A percentile compares a stretch with the other conserved stretches of the same genome.
phyloP scores from a whole-genome alignment of 441 rosid species.

The Rhodomyrtus psidioides region DNA sequence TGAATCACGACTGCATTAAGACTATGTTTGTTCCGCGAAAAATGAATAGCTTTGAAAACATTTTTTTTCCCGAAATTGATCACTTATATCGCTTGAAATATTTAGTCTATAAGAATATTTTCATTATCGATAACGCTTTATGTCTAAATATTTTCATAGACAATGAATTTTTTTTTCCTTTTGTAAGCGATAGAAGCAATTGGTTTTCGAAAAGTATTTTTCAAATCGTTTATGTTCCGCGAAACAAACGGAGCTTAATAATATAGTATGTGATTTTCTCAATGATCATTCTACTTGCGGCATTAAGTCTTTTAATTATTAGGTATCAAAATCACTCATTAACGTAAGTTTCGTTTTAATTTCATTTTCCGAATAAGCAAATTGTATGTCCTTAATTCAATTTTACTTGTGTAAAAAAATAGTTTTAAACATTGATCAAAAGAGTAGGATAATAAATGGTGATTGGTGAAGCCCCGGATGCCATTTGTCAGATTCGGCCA shows the following conservation, averaged over 20 bases:
- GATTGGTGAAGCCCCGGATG: not conserved
- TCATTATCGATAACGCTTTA: too few relatives aligned
- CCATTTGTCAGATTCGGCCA: not conserved
- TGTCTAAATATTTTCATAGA: too few relatives aligned
- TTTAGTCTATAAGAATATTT: too few relatives aligned
- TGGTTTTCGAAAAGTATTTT: too few relatives aligned
- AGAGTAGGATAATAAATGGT: not conserved
- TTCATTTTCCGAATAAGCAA: not conserved
- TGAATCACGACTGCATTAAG: not conserved
- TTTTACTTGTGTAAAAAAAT: not conserved
- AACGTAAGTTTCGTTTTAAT: not conserved
- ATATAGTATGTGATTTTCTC: not conserved
- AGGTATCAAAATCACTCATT: not conserved
- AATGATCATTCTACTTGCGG: not conserved
- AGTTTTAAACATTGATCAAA: not conserved
- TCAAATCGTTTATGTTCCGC: too few relatives aligned
- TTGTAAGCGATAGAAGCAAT: too few relatives aligned
- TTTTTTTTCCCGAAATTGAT: too few relatives aligned
- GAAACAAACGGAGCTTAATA: too few relatives aligned
- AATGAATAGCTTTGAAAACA: too few relatives aligned
- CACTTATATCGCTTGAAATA: too few relatives aligned
- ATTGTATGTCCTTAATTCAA: not conserved
- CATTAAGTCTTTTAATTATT: not conserved
- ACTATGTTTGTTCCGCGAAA: too few relatives aligned
- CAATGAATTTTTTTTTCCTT: too few relatives aligned